These are phyloP conservation scores for Dactylis glomerata DNA, from an alignment of 176 grass and related monocot genomes.

Conservation along the genomic window DNA sequence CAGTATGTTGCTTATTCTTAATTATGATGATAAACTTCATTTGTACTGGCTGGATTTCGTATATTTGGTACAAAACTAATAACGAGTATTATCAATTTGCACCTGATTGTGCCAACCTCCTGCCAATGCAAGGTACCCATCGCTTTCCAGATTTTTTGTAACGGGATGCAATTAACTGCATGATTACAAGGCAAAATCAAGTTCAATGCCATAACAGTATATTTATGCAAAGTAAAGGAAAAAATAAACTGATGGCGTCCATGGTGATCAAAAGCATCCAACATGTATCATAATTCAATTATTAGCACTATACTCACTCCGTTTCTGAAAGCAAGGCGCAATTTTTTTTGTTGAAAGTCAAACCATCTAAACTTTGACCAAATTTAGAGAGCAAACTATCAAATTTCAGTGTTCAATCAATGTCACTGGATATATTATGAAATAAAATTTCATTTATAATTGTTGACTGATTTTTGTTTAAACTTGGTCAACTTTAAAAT, in stretches of 20 bases:
- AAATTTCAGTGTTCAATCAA: too few relatives aligned
- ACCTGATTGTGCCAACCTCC: conserved; percentile 63
- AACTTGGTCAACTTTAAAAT: too few relatives aligned
- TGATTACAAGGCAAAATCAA: conserved; percentile 4
- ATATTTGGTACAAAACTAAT: not conserved
- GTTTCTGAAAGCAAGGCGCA: too few relatives aligned
- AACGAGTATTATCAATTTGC: conserved; percentile 7
- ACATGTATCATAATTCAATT: not conserved
- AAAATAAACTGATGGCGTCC: not conserved
- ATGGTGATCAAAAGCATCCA: conserved; percentile 14
- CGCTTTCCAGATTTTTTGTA: conserved; percentile 48
- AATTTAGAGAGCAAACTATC: too few relatives aligned
- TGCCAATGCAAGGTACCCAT: conserved; percentile 65
- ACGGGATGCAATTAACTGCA: conserved; percentile 58
- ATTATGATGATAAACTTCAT: conserved; percentile 6
- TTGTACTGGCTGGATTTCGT: not conserved
- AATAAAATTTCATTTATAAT: too few relatives aligned
- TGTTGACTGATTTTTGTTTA: too few relatives aligned
- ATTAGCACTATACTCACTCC: not conserved
- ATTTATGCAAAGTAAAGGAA: not conserved
- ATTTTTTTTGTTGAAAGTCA: too few relatives aligned
- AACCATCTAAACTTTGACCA: too few relatives aligned
- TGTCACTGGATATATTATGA: too few relatives aligned
- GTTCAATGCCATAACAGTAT: not conserved
- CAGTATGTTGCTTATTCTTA: not conserved